Base-by-base conservation (phyloP, 192 early-diverging fungal species). In the Coemansia sp. region DNA sequence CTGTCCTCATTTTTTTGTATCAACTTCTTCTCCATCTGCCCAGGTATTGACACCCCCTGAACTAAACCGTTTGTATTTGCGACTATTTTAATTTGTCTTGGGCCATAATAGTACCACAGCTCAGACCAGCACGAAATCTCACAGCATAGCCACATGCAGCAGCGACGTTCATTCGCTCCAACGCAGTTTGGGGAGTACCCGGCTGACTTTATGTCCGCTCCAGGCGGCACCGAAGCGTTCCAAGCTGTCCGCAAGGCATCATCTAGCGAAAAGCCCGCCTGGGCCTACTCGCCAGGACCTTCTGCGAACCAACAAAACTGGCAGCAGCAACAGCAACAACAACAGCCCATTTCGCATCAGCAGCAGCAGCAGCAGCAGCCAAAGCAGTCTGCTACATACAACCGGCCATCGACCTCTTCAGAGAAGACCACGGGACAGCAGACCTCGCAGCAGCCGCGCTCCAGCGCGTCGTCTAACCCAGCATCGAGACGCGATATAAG, bases 111-210 rank as follows among this genome's bases (percentile, higher is more conserved):
- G 69, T 72, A 78, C 58, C 68, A 65, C 47, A 61, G n/a, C 60
- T 45, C 73, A 10, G 75, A 78, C 53, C 75, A 70, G 54, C 70
- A 65, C 57, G 75, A 78, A 29, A 67, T 72, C 24, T 62, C 46
- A 23, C 60, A 67, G 23, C 59, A 66, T 3, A 71, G 65, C 55
- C 69, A 71, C 29, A 69, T 78, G 75, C 75, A 78, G 18, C 57
- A 61, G 51, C 75, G 69, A 22, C 75, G 69, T 47, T 72, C 69
- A 16, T 45, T 78, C 28, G 75, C 75, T 4, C 75, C 75, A 3
- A 66, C 66, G 5, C 59, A 69, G 45, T 60, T 78, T 32, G 65
- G 58, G 36, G 57, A 58, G 47, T 72, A 72, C n/a, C 35, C 56
- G 34, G 30, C 66, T 23, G 75, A 78, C 55, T 52, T 58, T 14